These are phyloP conservation scores for Basipetospora sp. DNA, from an alignment of 2,329 filamentous ascomycete species.

Conservation along the genomic window DNA sequence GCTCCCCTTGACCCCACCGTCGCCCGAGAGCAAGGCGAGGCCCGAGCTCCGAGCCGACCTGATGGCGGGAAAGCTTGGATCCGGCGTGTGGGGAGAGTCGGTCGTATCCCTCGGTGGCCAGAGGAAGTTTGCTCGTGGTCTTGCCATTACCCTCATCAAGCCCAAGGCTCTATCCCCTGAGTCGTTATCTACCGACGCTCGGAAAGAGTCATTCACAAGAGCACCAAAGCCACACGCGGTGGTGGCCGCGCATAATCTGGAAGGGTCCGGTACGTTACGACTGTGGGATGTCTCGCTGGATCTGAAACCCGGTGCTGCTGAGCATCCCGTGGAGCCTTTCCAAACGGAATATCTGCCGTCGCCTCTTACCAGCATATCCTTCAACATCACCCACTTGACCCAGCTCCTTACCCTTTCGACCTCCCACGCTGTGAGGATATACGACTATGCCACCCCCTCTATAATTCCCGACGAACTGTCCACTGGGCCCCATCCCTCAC, in stretches of 20 bases:
- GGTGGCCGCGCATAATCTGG: conserved; percentile 45
- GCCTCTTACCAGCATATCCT: conserved; percentile 40
- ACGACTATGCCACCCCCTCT: conserved; percentile 42
- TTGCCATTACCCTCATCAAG: conserved; percentile 39
- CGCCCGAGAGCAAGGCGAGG: conserved; percentile 41
- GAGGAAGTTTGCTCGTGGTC: conserved; percentile 34
- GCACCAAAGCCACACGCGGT: conserved; percentile 30
- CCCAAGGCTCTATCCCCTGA: conserved; percentile 17
- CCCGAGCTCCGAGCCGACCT: conserved; percentile 36
- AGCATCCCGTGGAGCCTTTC: conserved; percentile 31
- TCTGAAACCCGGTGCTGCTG: conserved; percentile 13
- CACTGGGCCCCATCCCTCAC: conserved; percentile 35
- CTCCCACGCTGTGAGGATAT: conserved; percentile 43
- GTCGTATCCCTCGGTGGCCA: conserved; percentile 40
- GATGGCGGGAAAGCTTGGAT: conserved; percentile 39
- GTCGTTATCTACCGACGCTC: background rate
- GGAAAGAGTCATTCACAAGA: conserved; percentile 7
- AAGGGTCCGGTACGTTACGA: conserved; percentile 43
- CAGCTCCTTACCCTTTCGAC: conserved; percentile 44
- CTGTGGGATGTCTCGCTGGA: conserved; percentile 44
- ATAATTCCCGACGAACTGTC: conserved; percentile 36
- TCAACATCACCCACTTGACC: conserved; percentile 44
- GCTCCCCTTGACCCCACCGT: conserved; percentile 46
- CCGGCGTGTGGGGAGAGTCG: conserved; percentile 49
- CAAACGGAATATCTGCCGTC: conserved; percentile 44